Evolutionary conservation across 257 asterid species (phyloP), one percentile per base, ranked within the genome.

Genomic region (Cinchona pubescens): DNA sequence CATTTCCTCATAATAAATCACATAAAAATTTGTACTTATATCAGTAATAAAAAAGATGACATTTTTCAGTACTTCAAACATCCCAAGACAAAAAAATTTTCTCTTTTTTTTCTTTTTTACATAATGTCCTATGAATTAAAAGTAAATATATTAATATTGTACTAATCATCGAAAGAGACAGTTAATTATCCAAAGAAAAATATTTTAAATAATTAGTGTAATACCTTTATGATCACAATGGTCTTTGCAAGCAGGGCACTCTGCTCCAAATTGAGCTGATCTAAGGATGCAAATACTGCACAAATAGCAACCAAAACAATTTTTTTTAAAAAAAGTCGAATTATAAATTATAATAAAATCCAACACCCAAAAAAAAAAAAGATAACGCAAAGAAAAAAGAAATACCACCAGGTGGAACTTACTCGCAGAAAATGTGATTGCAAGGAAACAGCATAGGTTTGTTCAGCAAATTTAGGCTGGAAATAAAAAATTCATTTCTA

Each of bases 361-460:
- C 23, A 65, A 48, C 1, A 30, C 35, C 27, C 25, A 19, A 38
- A 21, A 25, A 12, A 9, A 30, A 46, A 7, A 34, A 7, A 7
- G 48, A 55, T 55, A 25, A 7, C 30, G 6, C 6, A 23, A 23
- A 23, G 10, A 7, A 51, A 35, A 8, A 3, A 34, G 3, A 55
- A 10, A 7, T n/a, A 42, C 14, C 2, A 1, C 21, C 27, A 34
- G 59, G 19, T 10, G 37, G 4, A 68, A 78, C 99, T 86, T 81
- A 92, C 99, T 76, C 75, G 97, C 99, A 94, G 80, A 94, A 81
- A 71, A 90, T 75, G 85, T 94, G 99, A 83, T 87, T 88, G 74
- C 99, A 94, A 3, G 99, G 97, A 48, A 94, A 97, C 88, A 90
- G 63, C 70, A 79, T 38, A 11, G 99, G 97, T 78, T 87, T 87